Percentiles rank a stretch among this genome's conserved stretches.
phyloP scores from a whole-genome alignment of 139 green algal species.

The Chlorella sp. region DNA sequence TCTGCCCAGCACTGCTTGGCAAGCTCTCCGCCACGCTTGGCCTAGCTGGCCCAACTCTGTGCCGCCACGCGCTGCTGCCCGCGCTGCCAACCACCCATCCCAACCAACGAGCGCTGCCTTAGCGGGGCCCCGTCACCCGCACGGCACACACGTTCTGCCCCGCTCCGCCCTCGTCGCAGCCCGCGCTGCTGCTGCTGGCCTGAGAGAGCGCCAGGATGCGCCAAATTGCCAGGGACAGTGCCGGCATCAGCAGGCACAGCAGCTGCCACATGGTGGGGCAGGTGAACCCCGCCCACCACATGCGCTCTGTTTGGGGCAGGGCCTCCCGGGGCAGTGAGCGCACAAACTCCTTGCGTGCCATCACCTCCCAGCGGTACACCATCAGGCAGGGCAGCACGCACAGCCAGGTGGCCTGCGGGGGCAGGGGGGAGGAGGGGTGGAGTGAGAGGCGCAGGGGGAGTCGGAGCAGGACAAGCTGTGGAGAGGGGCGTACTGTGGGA shows the following conservation, averaged over 20 bases:
- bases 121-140: no score
- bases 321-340: neutral
- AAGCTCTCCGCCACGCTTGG: no score
- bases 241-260: neutral
- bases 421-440: neutral
- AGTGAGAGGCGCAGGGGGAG: no score
- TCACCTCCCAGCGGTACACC: neutral
- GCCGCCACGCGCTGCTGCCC: no score
- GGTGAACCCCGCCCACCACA: neutral
- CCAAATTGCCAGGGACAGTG: neutral
- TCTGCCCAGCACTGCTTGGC: no score
- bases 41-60: no score
- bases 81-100: no score
- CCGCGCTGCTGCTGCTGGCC: no score
- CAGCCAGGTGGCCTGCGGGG: neutral
- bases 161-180: no score
- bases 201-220: neutral
- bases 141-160: neutral
- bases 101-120: neutral
- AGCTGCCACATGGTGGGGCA: neutral
- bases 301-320: neutral
- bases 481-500: no score
- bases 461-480: no score
- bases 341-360: neutral
- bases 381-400: neutral